Conservation (phyloP, 345 rosid species). For the Linum usitatissimum region DNA sequence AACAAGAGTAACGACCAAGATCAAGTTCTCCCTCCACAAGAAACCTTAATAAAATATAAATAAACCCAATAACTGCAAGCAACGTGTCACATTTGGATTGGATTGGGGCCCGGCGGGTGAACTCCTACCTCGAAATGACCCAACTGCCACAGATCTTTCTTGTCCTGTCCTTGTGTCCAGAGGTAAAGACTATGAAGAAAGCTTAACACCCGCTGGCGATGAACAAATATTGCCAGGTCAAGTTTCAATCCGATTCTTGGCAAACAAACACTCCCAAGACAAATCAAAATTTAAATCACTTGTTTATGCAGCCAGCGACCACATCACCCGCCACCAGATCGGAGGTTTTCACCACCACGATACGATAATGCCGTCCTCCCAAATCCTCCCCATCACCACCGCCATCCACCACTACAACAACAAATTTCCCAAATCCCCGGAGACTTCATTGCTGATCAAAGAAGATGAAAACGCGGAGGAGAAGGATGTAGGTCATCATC, state of each 20-base stretch:
- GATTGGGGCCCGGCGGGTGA: too few relatives aligned
- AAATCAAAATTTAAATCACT: too few relatives aligned
- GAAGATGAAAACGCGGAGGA: neutral
- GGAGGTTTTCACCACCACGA: neutral
- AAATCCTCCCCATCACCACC: neutral
- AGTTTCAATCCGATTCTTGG: neutral
- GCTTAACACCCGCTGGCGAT: neutral
- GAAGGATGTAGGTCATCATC: neutral
- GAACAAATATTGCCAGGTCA: neutral
- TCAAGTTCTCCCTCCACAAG: too few relatives aligned
- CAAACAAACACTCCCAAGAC: neutral
- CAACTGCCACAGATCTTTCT: too few relatives aligned
- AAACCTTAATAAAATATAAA: too few relatives aligned
- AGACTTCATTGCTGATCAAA: neutral
- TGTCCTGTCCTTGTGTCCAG: too few relatives aligned
- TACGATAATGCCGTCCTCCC: neutral
- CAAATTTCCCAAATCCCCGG: neutral
- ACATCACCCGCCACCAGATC: neutral
- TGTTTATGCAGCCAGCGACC: neutral
- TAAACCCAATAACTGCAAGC: too few relatives aligned
- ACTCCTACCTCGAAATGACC: too few relatives aligned
- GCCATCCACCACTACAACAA: neutral
- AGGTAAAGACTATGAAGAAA: neutral
- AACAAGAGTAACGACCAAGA: too few relatives aligned
- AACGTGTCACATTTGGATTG: too few relatives aligned